Evolutionary conservation across 2,329 filamentous ascomycete species (phyloP).

Genomic region (Fusarium nematophilum): DNA sequence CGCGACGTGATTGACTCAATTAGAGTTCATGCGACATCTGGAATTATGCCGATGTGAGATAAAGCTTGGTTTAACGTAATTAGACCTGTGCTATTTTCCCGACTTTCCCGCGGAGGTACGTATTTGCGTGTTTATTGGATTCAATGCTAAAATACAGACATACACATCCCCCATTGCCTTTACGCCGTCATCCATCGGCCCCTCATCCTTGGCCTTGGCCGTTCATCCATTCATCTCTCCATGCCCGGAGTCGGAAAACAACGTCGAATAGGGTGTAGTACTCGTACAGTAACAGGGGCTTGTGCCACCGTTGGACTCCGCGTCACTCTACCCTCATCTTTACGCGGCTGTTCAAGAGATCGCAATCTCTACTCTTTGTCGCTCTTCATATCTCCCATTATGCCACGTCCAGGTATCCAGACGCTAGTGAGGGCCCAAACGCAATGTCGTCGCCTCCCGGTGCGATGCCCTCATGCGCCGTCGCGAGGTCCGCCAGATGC

Average conservation of each 20-base stretch:
- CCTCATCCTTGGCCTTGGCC: not conserved
- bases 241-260: constrained; percentile 6
- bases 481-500: constrained; percentile 69
- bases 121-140: no score
- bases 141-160: no score
- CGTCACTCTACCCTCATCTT: not conserved
- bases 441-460: constrained; percentile 46
- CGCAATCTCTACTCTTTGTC: not conserved
- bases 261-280: constrained; percentile 24
- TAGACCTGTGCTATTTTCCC: no score
- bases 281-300: constrained; percentile 28
- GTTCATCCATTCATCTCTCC: constrained; percentile 22
- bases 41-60: no score
- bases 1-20: constrained; percentile 15
- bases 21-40: constrained; percentile 14
- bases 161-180: constrained; percentile 20
- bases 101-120: no score
- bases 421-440: constrained; percentile 49
- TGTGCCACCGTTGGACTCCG: not conserved
- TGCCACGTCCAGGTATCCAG: constrained; percentile 51
- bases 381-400: constrained; percentile 21
- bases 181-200: constrained; percentile 21
- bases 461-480: constrained; percentile 53
- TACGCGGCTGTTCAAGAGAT: not conserved
- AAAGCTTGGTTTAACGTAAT: no score